These are phyloP conservation scores for Botrytis medusae DNA, from an alignment of 2,329 filamentous ascomycete genomes.

Conservation along the genomic window DNA sequence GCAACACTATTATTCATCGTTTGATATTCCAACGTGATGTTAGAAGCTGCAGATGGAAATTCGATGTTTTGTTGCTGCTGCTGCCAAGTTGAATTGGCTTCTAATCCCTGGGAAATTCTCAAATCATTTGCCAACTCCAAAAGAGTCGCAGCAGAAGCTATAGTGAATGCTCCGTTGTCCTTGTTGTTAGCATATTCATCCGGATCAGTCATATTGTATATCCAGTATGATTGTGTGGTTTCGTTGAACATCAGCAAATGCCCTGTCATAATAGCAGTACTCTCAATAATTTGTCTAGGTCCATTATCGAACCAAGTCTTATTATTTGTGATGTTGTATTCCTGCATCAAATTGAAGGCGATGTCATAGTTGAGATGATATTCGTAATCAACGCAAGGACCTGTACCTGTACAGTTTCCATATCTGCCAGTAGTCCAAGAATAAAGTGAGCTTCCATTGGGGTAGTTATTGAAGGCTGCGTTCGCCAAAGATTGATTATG, in stretches of 20 bases:
- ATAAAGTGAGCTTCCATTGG: conserved; percentile 58
- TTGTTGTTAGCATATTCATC: conserved; percentile 41
- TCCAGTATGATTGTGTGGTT: conserved; percentile 48
- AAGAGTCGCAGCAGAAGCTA: conserved; percentile 41
- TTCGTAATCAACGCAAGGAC: conserved; percentile 68
- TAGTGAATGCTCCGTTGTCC: conserved; percentile 69
- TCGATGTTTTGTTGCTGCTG: conserved; percentile 55
- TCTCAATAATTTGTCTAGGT: conserved; percentile 63
- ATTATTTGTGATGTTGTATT: conserved; percentile 40
- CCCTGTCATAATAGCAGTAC: conserved; percentile 60
- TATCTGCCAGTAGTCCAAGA: conserved; percentile 67
- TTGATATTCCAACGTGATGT: conserved; percentile 63
- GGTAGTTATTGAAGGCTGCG: conserved; percentile 59
- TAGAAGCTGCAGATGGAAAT: conserved; percentile 54
- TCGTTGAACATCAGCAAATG: conserved; percentile 61
- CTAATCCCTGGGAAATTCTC: conserved; percentile 28
- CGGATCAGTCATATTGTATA: conserved; percentile 70
- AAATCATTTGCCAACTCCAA: conserved; percentile 49
- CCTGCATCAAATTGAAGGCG: conserved; percentile 47
- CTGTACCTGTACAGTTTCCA: conserved; percentile 65
- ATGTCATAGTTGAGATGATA: conserved; percentile 73
- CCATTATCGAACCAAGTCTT: conserved; percentile 41
- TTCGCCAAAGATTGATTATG: conserved; percentile 61
- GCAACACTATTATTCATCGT: conserved; percentile 65
- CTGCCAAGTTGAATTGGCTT: conserved; percentile 57